Evolutionary conservation across 2,329 filamentous ascomycete genomes (phyloP), one percentile per base, ranked within the genome.

Genomic region (Seiridium unicorne): DNA sequence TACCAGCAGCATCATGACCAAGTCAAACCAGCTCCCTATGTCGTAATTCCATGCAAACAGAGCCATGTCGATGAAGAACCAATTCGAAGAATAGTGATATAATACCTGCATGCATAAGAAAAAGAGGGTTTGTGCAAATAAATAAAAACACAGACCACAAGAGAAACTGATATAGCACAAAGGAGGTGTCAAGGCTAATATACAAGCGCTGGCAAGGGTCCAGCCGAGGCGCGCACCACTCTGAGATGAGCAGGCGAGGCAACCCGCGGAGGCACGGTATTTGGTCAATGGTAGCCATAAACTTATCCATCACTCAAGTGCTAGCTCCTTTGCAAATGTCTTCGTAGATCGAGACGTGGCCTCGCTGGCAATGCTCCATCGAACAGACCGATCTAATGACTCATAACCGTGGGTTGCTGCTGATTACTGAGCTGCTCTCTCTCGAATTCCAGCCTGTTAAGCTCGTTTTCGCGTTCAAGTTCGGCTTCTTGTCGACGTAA

Each of bases 391-490:
- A 13, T 53, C 49, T 53, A 53, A 13, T 53, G 32, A 34, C 34
- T 18, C 10, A 36, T 32, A n/a, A 13, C 34, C 11, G 49, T 7
- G 35, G 49, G 10, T 18, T 36, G 49, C n/a, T 55, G 36, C 38
- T 58, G 55, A 48, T 38, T 36, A n/a, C 44, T 26, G 10, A 48
- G 67, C 57, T 74, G 69, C 61, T 70, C 68, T 60, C 65, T 65
- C 61, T 74, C 70, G 59, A 72, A 72, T 60, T 71, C 72, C 57
- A 72, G 70, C 72, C 72, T 72, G 10, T 74, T 74, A 67, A 72
- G 69, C 67, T 77, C 75, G 57, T 77, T 77, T 61, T 74, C 72
- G 47, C 67, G 69, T 60, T 73, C 70, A 42, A 77, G 67, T n/a
- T 72, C 73, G 55, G 69, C 70, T 60, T 77, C 73, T 49, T 74